phyloP scores from a whole-genome alignment of 495 filamentous ascomycete species.

The Aspergillus panamensis region DNA sequence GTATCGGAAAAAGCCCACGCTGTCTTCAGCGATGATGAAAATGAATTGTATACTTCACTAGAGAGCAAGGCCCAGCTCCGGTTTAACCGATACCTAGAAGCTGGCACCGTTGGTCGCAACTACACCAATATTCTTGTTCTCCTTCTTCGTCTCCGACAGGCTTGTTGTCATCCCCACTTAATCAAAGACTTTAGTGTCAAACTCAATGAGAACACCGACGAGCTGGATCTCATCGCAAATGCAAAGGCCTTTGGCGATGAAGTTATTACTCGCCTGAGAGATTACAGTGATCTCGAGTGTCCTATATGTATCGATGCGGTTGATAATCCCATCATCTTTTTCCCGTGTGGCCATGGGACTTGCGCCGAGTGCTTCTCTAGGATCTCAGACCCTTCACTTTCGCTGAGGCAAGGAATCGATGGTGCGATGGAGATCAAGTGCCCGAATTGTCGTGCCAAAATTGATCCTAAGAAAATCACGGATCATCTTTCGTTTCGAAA shows the following conservation, averaged over 20 bases:
- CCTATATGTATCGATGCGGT: conserved; percentile 78
- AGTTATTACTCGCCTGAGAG: conserved; percentile 67
- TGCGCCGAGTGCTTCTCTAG: conserved; percentile 77
- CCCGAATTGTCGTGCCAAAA: conserved; percentile 66
- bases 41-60: conserved; percentile 66
- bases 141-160: conserved; percentile 78
- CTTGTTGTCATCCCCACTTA: conserved; percentile 90
- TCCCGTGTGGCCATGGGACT: conserved; percentile 81
- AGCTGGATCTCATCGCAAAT: conserved; percentile 62
- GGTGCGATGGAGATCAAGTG: conserved; percentile 57
- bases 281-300: conserved; percentile 59
- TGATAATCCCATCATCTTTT: conserved; percentile 71
- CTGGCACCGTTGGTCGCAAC: conserved; percentile 68
- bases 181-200: conserved; percentile 67
- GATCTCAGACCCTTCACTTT: conserved; percentile 58
- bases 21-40: conserved; percentile 72
- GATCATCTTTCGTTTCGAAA: conserved; percentile 71
- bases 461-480: conserved; percentile 67
- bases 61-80: conserved; percentile 62
- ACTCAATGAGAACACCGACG: conserved; percentile 47
- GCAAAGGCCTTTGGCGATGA: conserved; percentile 58
- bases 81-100: conserved; percentile 75
- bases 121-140: conserved; percentile 84
- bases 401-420: conserved; percentile 57
- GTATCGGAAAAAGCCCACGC: conserved; percentile 62